Evolutionary conservation across 352 stramenopile species (phyloP).

Genomic region (Elongisporangium undulatum): DNA sequence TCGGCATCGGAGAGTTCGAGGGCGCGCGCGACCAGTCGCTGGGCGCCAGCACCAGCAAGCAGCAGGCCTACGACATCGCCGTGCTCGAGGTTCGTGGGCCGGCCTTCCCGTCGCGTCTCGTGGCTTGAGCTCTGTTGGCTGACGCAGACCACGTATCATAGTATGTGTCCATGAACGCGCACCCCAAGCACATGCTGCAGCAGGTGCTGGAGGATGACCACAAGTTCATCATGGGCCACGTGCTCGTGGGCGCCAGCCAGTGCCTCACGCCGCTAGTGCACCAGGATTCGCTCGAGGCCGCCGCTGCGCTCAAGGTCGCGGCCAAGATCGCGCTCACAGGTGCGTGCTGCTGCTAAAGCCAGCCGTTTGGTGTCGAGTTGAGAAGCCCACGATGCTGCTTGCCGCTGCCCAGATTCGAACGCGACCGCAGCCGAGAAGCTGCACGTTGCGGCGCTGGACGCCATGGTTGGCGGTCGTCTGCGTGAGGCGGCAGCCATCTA

Average conservation of each 20-base stretch:
- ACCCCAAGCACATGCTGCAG: constrained; percentile 70
- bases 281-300: constrained; percentile 57
- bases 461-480: constrained; percentile 58
- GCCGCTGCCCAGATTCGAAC: constrained; percentile 3
- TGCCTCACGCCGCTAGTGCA: constrained; percentile 60
- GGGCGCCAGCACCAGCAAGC: constrained; percentile 50
- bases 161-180: constrained; percentile 79
- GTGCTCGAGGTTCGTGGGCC: constrained; percentile 46
- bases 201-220: constrained; percentile 55
- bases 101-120: neutral
- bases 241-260: constrained; percentile 75
- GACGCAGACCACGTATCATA: constrained; percentile 9
- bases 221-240: constrained; percentile 80
- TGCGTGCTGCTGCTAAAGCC: constrained; percentile 9
- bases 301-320: constrained; percentile 20
- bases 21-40: constrained; percentile 56
- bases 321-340: constrained; percentile 31
- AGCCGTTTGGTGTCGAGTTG: neutral
- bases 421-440: constrained; percentile 49
- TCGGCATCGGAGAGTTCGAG: constrained; percentile 82
- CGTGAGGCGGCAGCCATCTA: constrained; percentile 68
- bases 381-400: neutral
- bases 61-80: constrained; percentile 65
- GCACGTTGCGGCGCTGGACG: constrained; percentile 69
- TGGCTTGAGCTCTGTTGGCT: neutral